These are phyloP conservation scores for Arthromyces matolae DNA, from an alignment of 768 basidiomycete genomes.

Conservation along the genomic window DNA sequence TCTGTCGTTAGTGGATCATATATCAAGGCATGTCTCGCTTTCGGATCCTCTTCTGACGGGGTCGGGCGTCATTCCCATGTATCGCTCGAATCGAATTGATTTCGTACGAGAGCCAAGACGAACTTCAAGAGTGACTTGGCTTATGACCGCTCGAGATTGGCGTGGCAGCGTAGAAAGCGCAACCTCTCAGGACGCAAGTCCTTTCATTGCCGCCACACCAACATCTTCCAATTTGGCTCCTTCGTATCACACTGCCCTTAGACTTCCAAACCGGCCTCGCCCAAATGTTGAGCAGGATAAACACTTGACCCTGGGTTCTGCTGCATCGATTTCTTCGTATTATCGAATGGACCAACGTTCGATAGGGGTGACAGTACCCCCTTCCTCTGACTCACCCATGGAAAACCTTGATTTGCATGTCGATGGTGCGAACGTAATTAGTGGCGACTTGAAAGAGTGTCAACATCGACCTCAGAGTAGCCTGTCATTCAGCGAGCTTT, in stretches of 20 bases:
- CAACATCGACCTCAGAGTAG: no score
- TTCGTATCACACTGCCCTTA: neutral
- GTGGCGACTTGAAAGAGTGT: no score
- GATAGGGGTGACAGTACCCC: neutral
- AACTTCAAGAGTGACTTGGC: neutral
- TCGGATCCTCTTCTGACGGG: no score
- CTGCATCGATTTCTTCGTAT: slow-evolving; percentile 30
- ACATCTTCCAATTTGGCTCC: neutral
- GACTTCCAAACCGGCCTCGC: neutral
- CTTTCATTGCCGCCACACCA: neutral
- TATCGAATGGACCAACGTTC: slow-evolving; percentile 21
- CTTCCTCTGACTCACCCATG: neutral
- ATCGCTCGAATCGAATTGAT: neutral
- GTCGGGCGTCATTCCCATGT: neutral
- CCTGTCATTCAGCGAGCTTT: slow-evolving; percentile 46
- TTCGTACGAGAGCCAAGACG: no score
- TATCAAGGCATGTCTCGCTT: no score
- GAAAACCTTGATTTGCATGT: no score
- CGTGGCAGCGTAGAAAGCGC: neutral
- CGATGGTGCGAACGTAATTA: no score
- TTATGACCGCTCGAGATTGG: no score
- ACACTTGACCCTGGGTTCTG: slow-evolving; percentile 21
- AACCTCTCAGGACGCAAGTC: neutral
- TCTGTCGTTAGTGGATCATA: neutral
- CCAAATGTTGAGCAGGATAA: neutral